A percentile compares a stretch with the other conserved stretches of the same genome.
Evolutionary conservation across 2,329 filamentous ascomycete species (phyloP).

Genomic region (Emmonsia crescens): DNA sequence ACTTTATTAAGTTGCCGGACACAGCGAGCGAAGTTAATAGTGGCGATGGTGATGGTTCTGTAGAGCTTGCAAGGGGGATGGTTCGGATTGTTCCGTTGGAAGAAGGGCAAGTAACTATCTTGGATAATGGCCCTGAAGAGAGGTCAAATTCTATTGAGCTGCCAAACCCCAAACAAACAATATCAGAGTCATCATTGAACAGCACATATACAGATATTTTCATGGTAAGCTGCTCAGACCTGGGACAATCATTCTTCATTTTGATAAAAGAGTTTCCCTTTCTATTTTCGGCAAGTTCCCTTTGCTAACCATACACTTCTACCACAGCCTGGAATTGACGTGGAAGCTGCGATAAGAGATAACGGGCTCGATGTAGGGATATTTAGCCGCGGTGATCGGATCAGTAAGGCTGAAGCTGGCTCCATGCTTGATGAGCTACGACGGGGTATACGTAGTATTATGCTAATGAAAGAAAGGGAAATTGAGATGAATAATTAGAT

Average conservation of each 20-base stretch:
- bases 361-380: conserved; percentile 43
- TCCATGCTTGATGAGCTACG: conserved; percentile 13
- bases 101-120: neutral
- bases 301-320: neutral
- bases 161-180: neutral
- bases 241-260: no score
- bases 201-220: conserved; percentile 9
- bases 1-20: conserved; percentile 57
- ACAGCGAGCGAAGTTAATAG: conserved; percentile 7
- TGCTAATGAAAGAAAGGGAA: neutral
- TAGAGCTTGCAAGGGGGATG: neutral
- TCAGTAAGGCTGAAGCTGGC: conserved; percentile 9
- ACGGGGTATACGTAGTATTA: conserved; percentile 9
- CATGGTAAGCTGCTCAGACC: conserved; percentile 10
- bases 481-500: neutral
- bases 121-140: neutral
- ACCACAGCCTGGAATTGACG: conserved; percentile 41
- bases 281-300: neutral
- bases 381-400: conserved; percentile 35
- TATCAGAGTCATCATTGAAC: neutral
- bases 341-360: conserved; percentile 43
- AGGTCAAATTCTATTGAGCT: neutral
- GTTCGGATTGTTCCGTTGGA: conserved; percentile 3
- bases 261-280: neutral
- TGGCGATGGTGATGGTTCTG: neutral